Evolutionary conservation across 1,284 basidiomycete genomes (phyloP), one percentile per base, ranked within the genome.

Genomic region (Puccinia hordei): DNA sequence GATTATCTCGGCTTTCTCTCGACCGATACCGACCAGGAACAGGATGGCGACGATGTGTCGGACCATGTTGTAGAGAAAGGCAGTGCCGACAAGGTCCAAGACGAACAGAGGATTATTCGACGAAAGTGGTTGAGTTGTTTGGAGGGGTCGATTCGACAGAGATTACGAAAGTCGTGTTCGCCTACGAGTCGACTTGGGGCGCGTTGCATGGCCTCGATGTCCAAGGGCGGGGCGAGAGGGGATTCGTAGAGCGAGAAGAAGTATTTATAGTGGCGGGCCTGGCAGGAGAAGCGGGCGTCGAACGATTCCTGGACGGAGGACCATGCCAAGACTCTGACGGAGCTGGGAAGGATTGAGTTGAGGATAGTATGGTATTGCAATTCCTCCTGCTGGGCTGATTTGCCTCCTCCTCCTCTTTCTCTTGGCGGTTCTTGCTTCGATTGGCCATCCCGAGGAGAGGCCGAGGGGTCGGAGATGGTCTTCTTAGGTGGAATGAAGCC

Each of bases 51-150:
- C 92, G 86, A 98, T 98, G 85, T 98, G 94, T 59, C 96, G 90
- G 15, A 99, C 97, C 88, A 98, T 96, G 86, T 99, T 94, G 87
- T 97, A 99, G 59, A 99, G 87, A 85, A 98, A 98, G 0, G 95
- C 95, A 0, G 89, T 92, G 0, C 95, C 95, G 59, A 92, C 87
- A 51, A 98, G 90, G 85, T 98, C 93, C 83, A 98, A 89, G 2
- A 83, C 83, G 59, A 69, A 83, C 73, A 83, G 24, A 2, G 35
- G 51, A 55, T 78, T 69, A 6, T 87, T 57, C 94, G 87, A 19
- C 86, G 87, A 86, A 93, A 95, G 81, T 90, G 89, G 30, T 91
- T 91, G 82, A 98, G 92, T 87, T 98, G 96, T 86, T 99, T 99
- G 81, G 90, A 89, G 0, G 94, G 90, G 85, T 99, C 96, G n/a